Evolutionary conservation across 1,139 yeast genomes (phyloP), one percentile per base, ranked within the genome.

Genomic region (Diutina rugosa): DNA sequence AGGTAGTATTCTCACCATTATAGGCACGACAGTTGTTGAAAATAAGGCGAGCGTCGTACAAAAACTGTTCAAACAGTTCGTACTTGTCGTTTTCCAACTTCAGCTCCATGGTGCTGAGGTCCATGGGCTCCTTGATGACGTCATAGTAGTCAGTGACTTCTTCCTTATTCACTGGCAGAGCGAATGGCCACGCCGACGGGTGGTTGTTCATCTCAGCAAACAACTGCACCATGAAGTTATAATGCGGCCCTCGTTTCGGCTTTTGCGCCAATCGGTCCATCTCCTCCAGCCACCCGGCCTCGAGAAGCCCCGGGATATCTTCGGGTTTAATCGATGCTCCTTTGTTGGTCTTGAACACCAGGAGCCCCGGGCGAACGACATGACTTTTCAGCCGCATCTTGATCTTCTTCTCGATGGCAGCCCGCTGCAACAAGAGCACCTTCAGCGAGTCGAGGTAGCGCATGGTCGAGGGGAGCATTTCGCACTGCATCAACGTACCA

Each of bases 151-250:
- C 99, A 0, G 96, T 90, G 16, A 95, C 99, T 65, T 95, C 99
- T 55, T 90, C 96, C 64, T 82, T 83, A 68, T 87, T 90, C 16
- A 95, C 99, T 0, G 99, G 97, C 57, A 83, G 87, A 41, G 91
- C 82, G 70, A 95, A 95, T 35, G 99, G 99, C 99, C 99, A 93
- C n/a, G 98, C 95, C 1, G 97, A 88, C 0, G 98, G 95, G 68
- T 93, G 96, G 67, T 88, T 90, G 65, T 89, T 95, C 73, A 93
- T 71, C 67, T 93, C 99, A 8, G 90, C 82, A 55, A 93, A 77
- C 32, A 93, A 70, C 55, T 90, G 89, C 63, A 89, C 91, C 95
- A 93, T 90, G 61, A 88, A 87, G 55, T 95, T 93, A 72, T 89
- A 89, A 72, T 93, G 98, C 7, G 97, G 97, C 0, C 96, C 91